A percentile compares a stretch with the other conserved stretches of the same genome.
Conservation (phyloP, 1,284 basidiomycete genomes). For the Ceratobasidium sp. region DNA sequence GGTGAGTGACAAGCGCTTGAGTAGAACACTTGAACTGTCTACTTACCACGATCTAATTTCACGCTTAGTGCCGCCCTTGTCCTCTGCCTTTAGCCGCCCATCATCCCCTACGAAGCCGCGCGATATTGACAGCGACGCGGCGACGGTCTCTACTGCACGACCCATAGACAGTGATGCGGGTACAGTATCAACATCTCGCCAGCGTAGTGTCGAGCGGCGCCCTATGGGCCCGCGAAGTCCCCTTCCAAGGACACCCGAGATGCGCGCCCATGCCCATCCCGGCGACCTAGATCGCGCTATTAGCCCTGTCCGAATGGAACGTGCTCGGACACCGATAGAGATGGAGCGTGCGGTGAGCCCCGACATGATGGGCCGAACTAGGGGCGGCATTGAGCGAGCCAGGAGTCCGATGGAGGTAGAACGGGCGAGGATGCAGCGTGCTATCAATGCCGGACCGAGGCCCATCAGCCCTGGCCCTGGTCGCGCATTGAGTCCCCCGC, state of each 20-base stretch:
- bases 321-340: conserved; percentile 28
- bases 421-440: conserved; percentile 34
- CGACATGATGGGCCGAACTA: conserved; percentile 4
- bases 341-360: conserved; percentile 30
- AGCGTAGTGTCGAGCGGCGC: conserved; percentile 61
- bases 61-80: conserved; percentile 20
- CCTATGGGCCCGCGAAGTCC: conserved; percentile 76
- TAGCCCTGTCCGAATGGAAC: conserved; percentile 12
- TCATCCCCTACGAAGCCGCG: conserved; percentile 33
- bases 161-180: conserved; percentile 16
- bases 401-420: conserved; percentile 38
- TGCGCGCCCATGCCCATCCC: conserved; percentile 28
- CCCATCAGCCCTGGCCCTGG: conserved; percentile 36
- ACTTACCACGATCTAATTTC: background rate
- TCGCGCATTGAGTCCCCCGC: conserved; percentile 39
- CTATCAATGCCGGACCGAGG: conserved; percentile 21
- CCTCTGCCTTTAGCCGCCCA: conserved; percentile 36
- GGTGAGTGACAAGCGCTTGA: background rate
- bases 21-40: background rate
- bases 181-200: conserved; percentile 7
- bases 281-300: conserved; percentile 44
- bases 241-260: conserved; percentile 59
- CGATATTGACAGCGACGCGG: conserved; percentile 37
- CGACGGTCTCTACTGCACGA: conserved; percentile 36
- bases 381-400: conserved; percentile 19